A percentile compares a stretch with the other conserved stretches of the same genome.
Evolutionary conservation across 345 rosid genomes (phyloP).

Genomic region (Syzygium aqueum): DNA sequence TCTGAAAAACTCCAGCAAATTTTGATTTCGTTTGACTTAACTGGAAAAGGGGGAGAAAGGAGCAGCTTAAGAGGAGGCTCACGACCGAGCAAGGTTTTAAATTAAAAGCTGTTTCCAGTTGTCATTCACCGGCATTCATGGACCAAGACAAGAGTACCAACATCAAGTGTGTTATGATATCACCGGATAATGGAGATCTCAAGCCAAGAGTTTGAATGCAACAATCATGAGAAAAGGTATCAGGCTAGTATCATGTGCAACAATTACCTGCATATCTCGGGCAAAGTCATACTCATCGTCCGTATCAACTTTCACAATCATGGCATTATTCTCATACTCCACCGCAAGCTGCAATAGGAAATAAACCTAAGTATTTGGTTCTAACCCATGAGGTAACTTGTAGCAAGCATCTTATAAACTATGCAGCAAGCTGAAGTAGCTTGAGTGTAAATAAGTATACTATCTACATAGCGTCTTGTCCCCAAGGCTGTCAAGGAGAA

Average conservation of each 20-base stretch:
- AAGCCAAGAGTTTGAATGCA: not conserved
- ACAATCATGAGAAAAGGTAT: not conserved
- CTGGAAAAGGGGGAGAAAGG: not conserved
- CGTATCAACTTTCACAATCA: slow-evolving; percentile 85
- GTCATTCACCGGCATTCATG: not conserved
- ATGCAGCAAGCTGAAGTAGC: not conserved
- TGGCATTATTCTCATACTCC: slow-evolving; percentile 70
- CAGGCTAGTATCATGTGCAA: not conserved
- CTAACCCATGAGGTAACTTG: not conserved
- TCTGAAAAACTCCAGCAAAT: not conserved
- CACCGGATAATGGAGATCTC: not conserved
- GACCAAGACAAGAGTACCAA: not conserved
- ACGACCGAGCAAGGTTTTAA: not conserved
- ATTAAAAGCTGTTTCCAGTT: not conserved
- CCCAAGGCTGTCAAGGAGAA: not conserved
- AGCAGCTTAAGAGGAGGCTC: not conserved
- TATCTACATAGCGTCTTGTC: not conserved
- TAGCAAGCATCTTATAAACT: not conserved
- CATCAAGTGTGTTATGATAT: not conserved
- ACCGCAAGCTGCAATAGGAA: slow-evolving; percentile 60
- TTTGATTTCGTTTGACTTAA: not conserved
- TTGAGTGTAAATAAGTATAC: not conserved
- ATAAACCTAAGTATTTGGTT: not conserved
- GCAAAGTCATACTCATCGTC: slow-evolving; percentile 92
- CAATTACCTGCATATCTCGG: slow-evolving; percentile 69